These are phyloP conservation scores for Pythium aristosporum DNA, from an alignment of 352 stramenopile genomes.

Conservation along the genomic window DNA sequence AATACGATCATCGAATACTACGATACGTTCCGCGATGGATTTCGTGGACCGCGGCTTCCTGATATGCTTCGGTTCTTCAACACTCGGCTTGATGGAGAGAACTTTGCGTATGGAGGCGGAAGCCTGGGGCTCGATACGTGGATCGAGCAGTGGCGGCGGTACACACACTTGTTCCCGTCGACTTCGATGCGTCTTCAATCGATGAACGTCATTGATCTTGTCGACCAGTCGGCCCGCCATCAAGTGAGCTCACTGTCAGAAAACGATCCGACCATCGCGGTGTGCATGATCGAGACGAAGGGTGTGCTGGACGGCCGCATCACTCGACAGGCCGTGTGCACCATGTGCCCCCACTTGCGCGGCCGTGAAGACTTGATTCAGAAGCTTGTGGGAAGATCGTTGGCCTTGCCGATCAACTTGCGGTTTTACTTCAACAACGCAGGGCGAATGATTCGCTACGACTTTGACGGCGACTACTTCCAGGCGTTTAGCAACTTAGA, in stretches of 20 bases:
- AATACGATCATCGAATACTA: slow-evolving; percentile 19
- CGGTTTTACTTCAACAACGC: slow-evolving; percentile 17
- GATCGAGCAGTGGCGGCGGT: slow-evolving; percentile 21
- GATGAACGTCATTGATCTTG: slow-evolving; percentile 1
- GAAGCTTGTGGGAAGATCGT: slow-evolving; percentile 5
- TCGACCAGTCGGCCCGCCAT: background rate
- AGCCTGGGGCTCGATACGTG: slow-evolving; percentile 7
- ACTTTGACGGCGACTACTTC: slow-evolving; percentile 22
- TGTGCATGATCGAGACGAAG: slow-evolving; percentile 8
- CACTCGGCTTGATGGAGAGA: background rate
- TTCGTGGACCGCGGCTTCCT: background rate
- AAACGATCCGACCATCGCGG: slow-evolving; percentile 5
- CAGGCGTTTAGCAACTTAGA: slow-evolving; percentile 9
- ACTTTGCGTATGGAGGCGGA: slow-evolving; percentile 12
- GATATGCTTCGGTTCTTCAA: slow-evolving; percentile 16
- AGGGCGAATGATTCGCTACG: slow-evolving; percentile 13
- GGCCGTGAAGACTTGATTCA: slow-evolving; percentile 10
- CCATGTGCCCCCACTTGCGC: slow-evolving; percentile 11
- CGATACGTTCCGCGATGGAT: slow-evolving; percentile 13
- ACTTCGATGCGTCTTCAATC: slow-evolving; percentile 4
- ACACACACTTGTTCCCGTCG: slow-evolving; percentile 14
- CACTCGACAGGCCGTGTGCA: slow-evolving; percentile 11
- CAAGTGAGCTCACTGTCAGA: background rate
- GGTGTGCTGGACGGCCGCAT: slow-evolving; percentile 6
- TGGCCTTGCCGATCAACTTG: slow-evolving; percentile 10